Percentiles rank a stretch among this genome's conserved stretches.
Conservation (phyloP, 164 flowering plant species). For the Aristolochia californica region DNA sequence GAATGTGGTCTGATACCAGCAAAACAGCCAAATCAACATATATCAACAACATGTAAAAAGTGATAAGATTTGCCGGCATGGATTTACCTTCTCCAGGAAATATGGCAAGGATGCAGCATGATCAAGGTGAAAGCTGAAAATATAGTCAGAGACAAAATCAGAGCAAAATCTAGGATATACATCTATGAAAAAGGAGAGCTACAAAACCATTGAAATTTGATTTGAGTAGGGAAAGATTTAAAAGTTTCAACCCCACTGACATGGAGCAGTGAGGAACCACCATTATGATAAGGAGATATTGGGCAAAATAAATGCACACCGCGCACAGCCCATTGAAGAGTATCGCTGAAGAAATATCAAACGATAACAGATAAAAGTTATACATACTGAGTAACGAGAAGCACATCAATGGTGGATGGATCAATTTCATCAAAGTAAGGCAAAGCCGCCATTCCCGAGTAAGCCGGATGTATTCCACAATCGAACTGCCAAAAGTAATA, state of each 20-base stretch:
- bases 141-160: neutral
- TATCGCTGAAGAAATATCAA: too few species aligned
- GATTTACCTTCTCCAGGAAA: constrained; percentile 78
- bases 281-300: too few species aligned
- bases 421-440: constrained; percentile 98
- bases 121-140: constrained; percentile 86
- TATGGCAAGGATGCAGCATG: constrained; percentile 98
- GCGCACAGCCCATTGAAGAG: too few species aligned
- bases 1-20: constrained; percentile 69
- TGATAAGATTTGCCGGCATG: neutral
- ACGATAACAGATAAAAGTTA: neutral
- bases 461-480: constrained; percentile 96
- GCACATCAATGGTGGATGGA: constrained; percentile 83
- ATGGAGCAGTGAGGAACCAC: too few species aligned
- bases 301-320: too few species aligned
- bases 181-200: neutral
- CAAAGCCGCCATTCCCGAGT: constrained; percentile 92
- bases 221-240: too few species aligned
- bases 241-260: too few species aligned
- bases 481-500: constrained; percentile 48
- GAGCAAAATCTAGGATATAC: neutral
- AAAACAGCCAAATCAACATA: constrained; percentile 3
- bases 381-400: constrained; percentile 91
- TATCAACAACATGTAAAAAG: neutral
- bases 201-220: neutral